Evolutionary conservation across 345 rosid genomes (phyloP).

Genomic region (Arabis alpina): DNA sequence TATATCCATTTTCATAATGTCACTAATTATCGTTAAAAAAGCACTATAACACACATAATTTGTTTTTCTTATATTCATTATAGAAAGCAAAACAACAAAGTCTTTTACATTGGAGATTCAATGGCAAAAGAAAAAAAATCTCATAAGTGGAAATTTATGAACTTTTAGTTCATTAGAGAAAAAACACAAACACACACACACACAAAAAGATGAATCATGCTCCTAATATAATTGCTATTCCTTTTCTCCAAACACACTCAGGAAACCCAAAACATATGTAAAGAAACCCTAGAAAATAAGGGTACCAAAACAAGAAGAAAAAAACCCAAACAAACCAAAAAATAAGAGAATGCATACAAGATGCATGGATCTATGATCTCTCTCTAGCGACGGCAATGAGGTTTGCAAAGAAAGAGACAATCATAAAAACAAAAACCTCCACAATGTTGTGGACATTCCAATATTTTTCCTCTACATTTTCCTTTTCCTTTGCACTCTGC

Average conservation of each 20-base stretch:
- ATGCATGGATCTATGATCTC: not conserved
- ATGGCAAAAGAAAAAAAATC: not conserved
- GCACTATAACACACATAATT: not conserved
- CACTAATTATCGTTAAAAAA: not conserved
- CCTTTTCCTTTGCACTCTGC: slow-evolving; percentile 62
- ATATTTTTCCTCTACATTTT: slow-evolving; percentile 57
- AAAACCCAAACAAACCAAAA: not conserved
- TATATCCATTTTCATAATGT: not conserved
- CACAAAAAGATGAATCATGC: not conserved
- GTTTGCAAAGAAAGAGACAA: slow-evolving; percentile 67
- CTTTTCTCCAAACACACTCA: slow-evolving; percentile 3
- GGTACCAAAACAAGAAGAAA: not conserved
- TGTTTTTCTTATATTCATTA: slow-evolving; percentile 12
- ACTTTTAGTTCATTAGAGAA: slow-evolving; percentile 7
- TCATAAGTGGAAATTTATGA: not conserved
- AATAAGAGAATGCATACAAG: not conserved
- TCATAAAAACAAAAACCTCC: slow-evolving; percentile 74
- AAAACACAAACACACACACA: too few relatives aligned
- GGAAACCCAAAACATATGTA: slow-evolving; percentile 6
- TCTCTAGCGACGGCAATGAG: slow-evolving; percentile 58
- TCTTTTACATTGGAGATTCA: not conserved
- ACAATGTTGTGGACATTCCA: slow-evolving; percentile 74
- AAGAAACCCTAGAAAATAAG: slow-evolving; percentile 6
- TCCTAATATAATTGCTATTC: not conserved
- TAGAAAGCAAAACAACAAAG: slow-evolving; percentile 6